Percentiles rank a stretch among this genome's conserved stretches.
Evolutionary conservation across 495 filamentous ascomycete genomes (phyloP).

Genomic region (Aspergillus diversus): DNA sequence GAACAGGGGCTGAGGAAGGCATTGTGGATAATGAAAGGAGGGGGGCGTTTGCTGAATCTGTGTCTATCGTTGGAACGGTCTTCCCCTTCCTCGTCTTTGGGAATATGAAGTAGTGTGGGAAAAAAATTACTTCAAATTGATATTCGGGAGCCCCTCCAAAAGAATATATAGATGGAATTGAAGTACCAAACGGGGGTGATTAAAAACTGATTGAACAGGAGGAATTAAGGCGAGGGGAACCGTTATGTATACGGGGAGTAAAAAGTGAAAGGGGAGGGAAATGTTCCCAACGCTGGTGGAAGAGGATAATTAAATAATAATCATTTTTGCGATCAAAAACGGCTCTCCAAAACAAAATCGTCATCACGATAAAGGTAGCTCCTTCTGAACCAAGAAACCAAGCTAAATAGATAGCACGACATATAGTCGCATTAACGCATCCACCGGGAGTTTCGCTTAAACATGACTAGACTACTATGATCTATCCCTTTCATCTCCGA

Average conservation of each 20-base stretch:
- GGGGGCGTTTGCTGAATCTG: background rate
- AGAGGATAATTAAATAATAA: constrained; percentile 23
- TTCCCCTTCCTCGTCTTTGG: background rate
- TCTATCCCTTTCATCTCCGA: constrained; percentile 34
- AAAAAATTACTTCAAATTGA: background rate
- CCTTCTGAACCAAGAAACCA: constrained; percentile 18
- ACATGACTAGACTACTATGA: constrained; percentile 23
- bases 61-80: background rate
- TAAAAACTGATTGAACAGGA: constrained; percentile 2
- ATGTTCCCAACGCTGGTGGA: constrained; percentile 12
- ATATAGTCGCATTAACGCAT: constrained; percentile 28
- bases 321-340: constrained; percentile 2
- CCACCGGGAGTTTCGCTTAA: constrained; percentile 29
- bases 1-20: constrained; percentile 44
- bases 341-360: constrained; percentile 15
- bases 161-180: no score
- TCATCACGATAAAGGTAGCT: constrained; percentile 24
- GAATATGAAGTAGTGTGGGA: background rate
- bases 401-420: constrained; percentile 25
- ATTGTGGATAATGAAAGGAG: constrained; percentile 25
- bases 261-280: constrained; percentile 2
- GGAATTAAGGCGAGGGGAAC: constrained; percentile 11
- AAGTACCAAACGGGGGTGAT: background rate
- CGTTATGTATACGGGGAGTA: constrained; percentile 13
- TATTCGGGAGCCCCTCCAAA: no score